Evolutionary conservation across 2,329 filamentous ascomycete genomes (phyloP).

Genomic region (Cadophora sp.): DNA sequence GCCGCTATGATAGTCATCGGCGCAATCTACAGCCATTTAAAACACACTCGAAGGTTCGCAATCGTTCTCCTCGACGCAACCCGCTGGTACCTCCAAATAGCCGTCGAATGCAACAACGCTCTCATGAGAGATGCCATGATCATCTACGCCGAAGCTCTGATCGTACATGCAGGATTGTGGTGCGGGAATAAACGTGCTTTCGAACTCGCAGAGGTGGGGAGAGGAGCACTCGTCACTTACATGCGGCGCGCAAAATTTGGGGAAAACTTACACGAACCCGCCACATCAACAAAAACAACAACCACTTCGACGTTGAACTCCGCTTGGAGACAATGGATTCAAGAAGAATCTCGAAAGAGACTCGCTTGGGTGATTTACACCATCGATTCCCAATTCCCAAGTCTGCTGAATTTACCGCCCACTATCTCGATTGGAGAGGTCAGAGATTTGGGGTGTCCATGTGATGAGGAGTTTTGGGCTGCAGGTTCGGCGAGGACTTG

Average conservation of each 20-base stretch:
- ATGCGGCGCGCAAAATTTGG: constrained; percentile 32
- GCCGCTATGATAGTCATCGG: constrained; percentile 38
- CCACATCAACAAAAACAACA: neutral
- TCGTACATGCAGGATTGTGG: constrained; percentile 38
- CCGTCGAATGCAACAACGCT: constrained; percentile 35
- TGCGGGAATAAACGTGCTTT: constrained; percentile 41
- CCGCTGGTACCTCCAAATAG: constrained; percentile 37
- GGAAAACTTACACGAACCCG: constrained; percentile 13
- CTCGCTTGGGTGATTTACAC: constrained; percentile 39
- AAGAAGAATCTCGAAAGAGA: constrained; percentile 34
- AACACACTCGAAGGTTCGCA: constrained; percentile 37
- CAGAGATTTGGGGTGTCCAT: constrained; percentile 36
- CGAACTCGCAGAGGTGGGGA: constrained; percentile 36
- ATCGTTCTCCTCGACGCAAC: constrained; percentile 38
- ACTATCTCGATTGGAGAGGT: constrained; percentile 38
- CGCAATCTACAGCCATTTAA: constrained; percentile 36
- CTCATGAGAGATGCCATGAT: constrained; percentile 38
- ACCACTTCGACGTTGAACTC: constrained; percentile 13
- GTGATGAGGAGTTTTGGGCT: constrained; percentile 40
- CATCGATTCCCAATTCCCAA: constrained; percentile 38
- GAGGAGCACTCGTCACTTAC: constrained; percentile 36
- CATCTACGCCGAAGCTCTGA: constrained; percentile 38
- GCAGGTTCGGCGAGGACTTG: constrained; percentile 37
- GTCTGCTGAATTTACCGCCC: constrained; percentile 36
- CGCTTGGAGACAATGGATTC: constrained; percentile 36